These are phyloP conservation scores for Glycine tomentella DNA, from an alignment of 306 rosid species.

Conservation along the genomic window DNA sequence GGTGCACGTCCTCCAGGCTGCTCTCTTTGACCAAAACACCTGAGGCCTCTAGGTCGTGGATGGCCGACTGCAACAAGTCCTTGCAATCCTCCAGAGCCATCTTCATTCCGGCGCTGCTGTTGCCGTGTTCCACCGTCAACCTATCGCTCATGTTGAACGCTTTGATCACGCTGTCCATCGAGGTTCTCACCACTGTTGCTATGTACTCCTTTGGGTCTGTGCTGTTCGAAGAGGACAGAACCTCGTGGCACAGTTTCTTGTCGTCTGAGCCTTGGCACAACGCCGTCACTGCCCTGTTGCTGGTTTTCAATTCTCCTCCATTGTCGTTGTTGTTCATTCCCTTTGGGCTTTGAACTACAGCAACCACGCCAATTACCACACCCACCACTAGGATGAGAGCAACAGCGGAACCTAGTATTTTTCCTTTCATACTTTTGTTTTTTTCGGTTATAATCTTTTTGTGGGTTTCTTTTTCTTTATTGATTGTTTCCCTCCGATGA, in stretches of 20 bases:
- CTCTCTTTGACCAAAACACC: conserved; percentile 25
- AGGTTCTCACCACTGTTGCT: conserved; percentile 45
- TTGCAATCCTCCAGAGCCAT: conserved; percentile 71
- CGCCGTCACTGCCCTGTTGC: conserved; percentile 41
- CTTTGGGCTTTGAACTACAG: background rate
- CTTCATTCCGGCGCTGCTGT: conserved; percentile 35
- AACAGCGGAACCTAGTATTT: conserved; percentile 45
- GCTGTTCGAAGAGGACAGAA: conserved; percentile 22
- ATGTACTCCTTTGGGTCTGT: conserved; percentile 51
- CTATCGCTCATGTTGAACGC: conserved; percentile 57
- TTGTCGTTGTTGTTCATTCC: too few species aligned
- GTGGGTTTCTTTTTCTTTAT: conserved; percentile 11
- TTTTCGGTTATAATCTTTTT: conserved; percentile 9
- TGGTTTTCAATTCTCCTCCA: background rate
- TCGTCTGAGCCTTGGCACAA: conserved; percentile 51
- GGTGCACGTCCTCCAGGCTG: conserved; percentile 22
- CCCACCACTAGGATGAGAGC: conserved; percentile 65
- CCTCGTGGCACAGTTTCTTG: conserved; percentile 50
- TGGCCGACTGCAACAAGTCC: conserved; percentile 57
- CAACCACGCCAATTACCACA: conserved; percentile 51
- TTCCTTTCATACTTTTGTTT: conserved; percentile 42
- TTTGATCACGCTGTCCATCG: conserved; percentile 51
- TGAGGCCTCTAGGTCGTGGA: conserved; percentile 49
- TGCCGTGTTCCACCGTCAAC: conserved; percentile 39
- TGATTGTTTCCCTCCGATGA: background rate